Conservation (phyloP, 768 basidiomycete species). For the Holtermanniella nyarrowii region DNA sequence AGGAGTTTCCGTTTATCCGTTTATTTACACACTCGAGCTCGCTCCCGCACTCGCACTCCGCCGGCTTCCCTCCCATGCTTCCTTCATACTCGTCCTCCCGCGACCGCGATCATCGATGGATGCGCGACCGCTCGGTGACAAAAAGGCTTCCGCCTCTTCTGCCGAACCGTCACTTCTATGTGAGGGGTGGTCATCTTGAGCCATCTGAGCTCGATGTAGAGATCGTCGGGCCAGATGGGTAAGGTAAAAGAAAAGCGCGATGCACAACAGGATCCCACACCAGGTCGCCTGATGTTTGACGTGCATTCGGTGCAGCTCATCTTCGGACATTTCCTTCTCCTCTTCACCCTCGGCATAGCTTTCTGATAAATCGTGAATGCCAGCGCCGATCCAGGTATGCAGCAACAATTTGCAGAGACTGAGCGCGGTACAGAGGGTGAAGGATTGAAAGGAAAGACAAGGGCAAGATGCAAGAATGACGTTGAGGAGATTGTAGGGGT, state of each 20-base stretch:
- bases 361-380: constrained; percentile 24
- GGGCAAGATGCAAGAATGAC: constrained; percentile 81
- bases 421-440: constrained; percentile 63
- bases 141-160: background rate
- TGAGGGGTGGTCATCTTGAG: constrained; percentile 6
- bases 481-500: constrained; percentile 74
- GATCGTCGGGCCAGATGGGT: constrained; percentile 26
- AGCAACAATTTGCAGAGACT: constrained; percentile 83
- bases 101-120: background rate
- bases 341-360: constrained; percentile 1
- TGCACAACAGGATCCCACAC: constrained; percentile 23
- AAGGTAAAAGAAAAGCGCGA: constrained; percentile 29
- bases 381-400: constrained; percentile 69
- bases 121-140: background rate
- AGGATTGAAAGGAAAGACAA: constrained; percentile 53
- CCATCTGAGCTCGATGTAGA: constrained; percentile 21
- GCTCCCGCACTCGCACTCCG: background rate
- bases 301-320: constrained; percentile 4
- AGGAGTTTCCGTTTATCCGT: background rate
- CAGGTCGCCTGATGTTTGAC: constrained; percentile 21
- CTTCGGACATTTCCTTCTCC: constrained; percentile 1
- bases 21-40: background rate
- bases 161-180: background rate
- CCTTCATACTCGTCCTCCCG: background rate
- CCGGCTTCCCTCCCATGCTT: background rate